Evolutionary conservation across 1,284 basidiomycete species (phyloP), one percentile per base, ranked within the genome.

Genomic region (Lentinus polychrous): DNA sequence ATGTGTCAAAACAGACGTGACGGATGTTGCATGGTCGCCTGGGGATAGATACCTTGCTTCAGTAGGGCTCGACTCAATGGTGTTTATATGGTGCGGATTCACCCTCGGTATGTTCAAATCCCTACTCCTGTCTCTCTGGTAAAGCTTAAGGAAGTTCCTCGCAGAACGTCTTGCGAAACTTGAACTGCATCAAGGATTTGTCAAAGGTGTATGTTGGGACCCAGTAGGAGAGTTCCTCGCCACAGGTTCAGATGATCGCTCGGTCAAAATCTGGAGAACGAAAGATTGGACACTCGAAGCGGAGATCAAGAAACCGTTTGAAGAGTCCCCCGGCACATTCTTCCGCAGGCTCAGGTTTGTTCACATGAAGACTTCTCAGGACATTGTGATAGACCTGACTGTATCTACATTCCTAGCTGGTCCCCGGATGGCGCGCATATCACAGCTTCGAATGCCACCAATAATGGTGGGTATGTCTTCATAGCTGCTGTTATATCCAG

Each of bases 191-290:
- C 83, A 91, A 60, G 94, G 94, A 4, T 98, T 98, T 64, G 94
- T 99, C 57, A 99, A 99, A 67, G 96, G 96, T 47, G 91, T 99
- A 43, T 94, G 91, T 59, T 99, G 94, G 83, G 96, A 99, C 67
- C 95, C 96, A 1, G 90, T 95, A 3, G 95, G 95, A 41, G 89
- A 97, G 66, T 98, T 86, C 62, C 79, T 99, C 46, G 94, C 94
- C 6, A 96, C 94, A n/a, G 83, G 94, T 66, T 95, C 93, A 11
- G 95, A 98, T 65, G 96, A 99, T 69, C 85, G 91, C 64, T 88
- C 90, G 1, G 90, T 98, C 54, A 95, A 95, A 62, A 88, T 99
- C 42, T 99, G 96, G 96, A 79, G 90, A 55, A 96, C 94, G 0
- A 83, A 80, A 8, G 92, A 95, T 58, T 99, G 96, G 95, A 71